Base-by-base conservation (phyloP, 495 filamentous ascomycete genomes). In the Penicillium paxilli region DNA sequence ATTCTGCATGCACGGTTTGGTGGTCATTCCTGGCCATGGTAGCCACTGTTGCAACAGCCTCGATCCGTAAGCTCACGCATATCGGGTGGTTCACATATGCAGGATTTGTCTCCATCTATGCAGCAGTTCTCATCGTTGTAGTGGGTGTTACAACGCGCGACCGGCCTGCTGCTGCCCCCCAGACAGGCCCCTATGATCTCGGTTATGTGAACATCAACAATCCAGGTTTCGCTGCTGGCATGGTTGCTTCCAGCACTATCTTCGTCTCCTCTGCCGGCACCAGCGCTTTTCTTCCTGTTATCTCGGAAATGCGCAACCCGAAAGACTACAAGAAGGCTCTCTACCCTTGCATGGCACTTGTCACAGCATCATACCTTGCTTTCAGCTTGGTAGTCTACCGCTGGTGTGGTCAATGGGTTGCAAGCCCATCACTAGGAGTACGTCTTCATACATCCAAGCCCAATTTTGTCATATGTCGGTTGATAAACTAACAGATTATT, bases 291-390 rank as follows among this genome's bases (percentile, higher is more conserved):
- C 82, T 91, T 67, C 80, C 76, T 37, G 87, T 92, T 62, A 87
- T 88, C 62, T 80, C 84, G 47, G 89, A 92, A 65, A 85, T 92
- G 80, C 80, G 83, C 53, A 82, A 82, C 1, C 87, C 87, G 1
- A 66, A 66, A 42, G 81, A 87, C 57, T 89, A 81, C 59, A 72
- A 73, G 41, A 87, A 87, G 67, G 77, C 87, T 2, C 74, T 90
- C 21, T 76, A 76, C 44, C 52, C 79, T 11, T 80, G 85, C n/a
- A 83, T 86, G 61, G 52, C 71, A 40, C 73, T 81, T 21, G 84
- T 87, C 45, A 84, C 82, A 12, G 59, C 77, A 48, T 81, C 88
- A 26, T 92, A 93, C 64, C 58, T 75, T 19, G 60, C 67, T 5
- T 68, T 74, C 24, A 57, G 63, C 8, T 53, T 77, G 41, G 70